phyloP scores from a whole-genome alignment of 805 yeast genomes.

The Saturnispora gosingensis region DNA sequence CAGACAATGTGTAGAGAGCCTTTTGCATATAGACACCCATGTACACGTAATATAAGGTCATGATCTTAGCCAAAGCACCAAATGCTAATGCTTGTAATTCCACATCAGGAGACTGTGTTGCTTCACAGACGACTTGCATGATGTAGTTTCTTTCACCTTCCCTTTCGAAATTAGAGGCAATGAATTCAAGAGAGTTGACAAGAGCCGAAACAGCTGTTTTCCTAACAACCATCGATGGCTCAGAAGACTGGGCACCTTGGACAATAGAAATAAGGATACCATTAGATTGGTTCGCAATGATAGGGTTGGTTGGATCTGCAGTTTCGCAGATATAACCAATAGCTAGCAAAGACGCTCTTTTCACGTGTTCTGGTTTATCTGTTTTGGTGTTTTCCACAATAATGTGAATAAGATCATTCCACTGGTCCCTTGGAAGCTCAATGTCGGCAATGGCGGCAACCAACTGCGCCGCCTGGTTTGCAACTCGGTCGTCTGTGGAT shows the following conservation, averaged over 20 bases:
- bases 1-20: conserved; percentile 85
- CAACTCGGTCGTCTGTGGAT: conserved; percentile 65
- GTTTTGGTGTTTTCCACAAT: conserved; percentile 82
- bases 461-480: conserved; percentile 82
- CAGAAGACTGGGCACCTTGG: conserved; percentile 87
- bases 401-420: conserved; percentile 79
- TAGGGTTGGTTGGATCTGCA: conserved; percentile 75
- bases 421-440: conserved; percentile 78
- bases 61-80: conserved; percentile 88
- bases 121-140: conserved; percentile 98
- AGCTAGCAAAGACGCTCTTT: conserved; percentile 78
- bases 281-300: conserved; percentile 74
- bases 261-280: conserved; percentile 92
- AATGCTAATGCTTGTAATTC: conserved; percentile 91
- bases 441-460: conserved; percentile 96
- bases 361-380: conserved; percentile 68
- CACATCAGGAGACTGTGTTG: conserved; percentile 79
- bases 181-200: conserved; percentile 83
- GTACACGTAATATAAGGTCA: conserved; percentile 78
- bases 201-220: conserved; percentile 88
- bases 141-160: conserved; percentile 95
- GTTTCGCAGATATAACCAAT: conserved; percentile 95
- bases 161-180: conserved; percentile 76
- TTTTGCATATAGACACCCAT: conserved; percentile 97
- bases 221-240: conserved; percentile 66